Base-by-base conservation (phyloP, 2,329 filamentous ascomycete species). In the Ophiostoma himal-ulmi region DNA sequence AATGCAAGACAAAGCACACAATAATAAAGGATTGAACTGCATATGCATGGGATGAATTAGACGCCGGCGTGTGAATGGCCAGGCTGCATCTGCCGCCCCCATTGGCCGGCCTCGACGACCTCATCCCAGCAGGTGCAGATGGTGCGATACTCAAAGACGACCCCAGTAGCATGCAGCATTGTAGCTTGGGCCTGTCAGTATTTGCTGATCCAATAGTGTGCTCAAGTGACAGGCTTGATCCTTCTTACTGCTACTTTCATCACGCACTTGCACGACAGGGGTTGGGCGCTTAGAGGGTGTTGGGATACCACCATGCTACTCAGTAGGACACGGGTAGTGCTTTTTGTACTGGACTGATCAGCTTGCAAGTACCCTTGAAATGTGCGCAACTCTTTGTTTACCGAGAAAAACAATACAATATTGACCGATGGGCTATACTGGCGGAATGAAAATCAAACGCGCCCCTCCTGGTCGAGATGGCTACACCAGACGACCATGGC, bases 31-130 rank as follows among this genome's bases (percentile, higher is more conserved):
- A 5, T 48, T 5, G 44, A 3, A 41, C 54, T 69, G 54, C 68
- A 64, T 36, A 36, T 64, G 26, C 57, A 64, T 22, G 57, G 57
- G 57, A 64, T 64, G 52, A 26, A 36, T 71, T 72, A 73, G 70
- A 72, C 72, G 72, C 70, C 69, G 69, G 22, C 62, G 69, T 71
- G 67, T 73, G 72, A 70, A 34, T 71, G 72, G 71, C 70, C 57
- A 48, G 54, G 34, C 6, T 37, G 66, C 66, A 37, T 52, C 67
- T 67, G 70, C 39, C 62, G 30, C 36, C 48, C 66, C 36, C 37
- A 71, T 72, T 72, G 67, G 70, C 48, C 66, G 37, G 11, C n/a
- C 34, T n/a, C 37, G 30, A 52, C 68, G 34, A 54, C 60, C 52
- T 44, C 41, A 36, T 69, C 60, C 60, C 60, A 48, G 37, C 37